Conservation (phyloP, 805 yeast species). For the Wickerhamomyces xylosicus region DNA sequence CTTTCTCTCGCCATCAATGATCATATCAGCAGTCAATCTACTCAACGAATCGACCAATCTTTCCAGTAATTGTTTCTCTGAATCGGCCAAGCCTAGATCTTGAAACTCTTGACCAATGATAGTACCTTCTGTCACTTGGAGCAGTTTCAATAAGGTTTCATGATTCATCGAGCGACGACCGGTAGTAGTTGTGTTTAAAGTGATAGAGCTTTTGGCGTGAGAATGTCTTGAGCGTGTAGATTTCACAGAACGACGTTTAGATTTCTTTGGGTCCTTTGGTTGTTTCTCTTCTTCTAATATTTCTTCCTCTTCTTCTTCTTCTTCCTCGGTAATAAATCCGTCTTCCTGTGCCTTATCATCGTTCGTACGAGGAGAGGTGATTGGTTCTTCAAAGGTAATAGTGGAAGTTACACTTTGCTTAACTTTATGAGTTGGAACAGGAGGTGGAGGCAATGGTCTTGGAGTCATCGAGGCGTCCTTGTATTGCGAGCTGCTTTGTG, state of each 20-base stretch:
- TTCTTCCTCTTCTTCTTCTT: constrained; percentile 3
- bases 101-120: constrained; percentile 52
- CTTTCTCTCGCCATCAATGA: constrained; percentile 70
- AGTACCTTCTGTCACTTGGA: constrained; percentile 31
- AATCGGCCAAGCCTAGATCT: constrained; percentile 58
- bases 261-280: constrained; percentile 5
- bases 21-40: constrained; percentile 84
- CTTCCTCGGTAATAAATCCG: constrained; percentile 19
- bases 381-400: neutral
- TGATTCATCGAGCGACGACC: constrained; percentile 13
- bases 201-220: neutral
- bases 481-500: constrained; percentile 1
- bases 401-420: constrained; percentile 3
- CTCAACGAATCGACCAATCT: constrained; percentile 79
- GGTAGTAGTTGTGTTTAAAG: neutral
- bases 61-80: constrained; percentile 73
- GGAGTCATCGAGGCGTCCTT: constrained; percentile 4
- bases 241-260: neutral
- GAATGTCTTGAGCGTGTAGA: constrained; percentile 3
- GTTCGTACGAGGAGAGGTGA: neutral
- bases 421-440: constrained; percentile 16
- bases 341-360: constrained; percentile 7
- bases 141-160: constrained; percentile 25
- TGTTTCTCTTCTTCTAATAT: constrained; percentile 1
- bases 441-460: constrained; percentile 21